Evolutionary conservation across 1,284 basidiomycete genomes (phyloP).

Genomic region (Violaceomyces palustris): DNA sequence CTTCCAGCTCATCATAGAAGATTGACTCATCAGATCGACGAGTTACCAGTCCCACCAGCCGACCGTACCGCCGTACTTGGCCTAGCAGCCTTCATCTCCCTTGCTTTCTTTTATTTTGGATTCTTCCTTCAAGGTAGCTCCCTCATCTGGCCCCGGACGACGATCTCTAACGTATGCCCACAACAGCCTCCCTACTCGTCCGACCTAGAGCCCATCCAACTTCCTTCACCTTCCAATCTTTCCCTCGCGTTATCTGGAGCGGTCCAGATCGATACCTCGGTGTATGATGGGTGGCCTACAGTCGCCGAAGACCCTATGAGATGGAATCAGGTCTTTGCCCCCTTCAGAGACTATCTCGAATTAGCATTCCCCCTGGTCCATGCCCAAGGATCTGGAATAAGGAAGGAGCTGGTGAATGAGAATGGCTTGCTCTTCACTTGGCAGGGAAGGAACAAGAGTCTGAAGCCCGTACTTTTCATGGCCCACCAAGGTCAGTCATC

Average conservation of each 20-base stretch:
- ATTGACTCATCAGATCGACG: no score
- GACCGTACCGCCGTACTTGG: no score
- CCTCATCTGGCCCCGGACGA: not conserved
- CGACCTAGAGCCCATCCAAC: constrained; percentile 1
- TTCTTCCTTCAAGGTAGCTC: not conserved
- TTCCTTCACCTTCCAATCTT: constrained; percentile 10
- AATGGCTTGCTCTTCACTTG: constrained; percentile 66
- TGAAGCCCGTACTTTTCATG: constrained; percentile 65
- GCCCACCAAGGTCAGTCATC: constrained; percentile 69
- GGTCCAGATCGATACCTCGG: constrained; percentile 32
- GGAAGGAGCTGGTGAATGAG: constrained; percentile 57
- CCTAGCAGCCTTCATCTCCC: no score
- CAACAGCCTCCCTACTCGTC: constrained; percentile 11
- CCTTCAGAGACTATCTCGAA: constrained; percentile 27
- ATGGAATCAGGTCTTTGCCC: constrained; percentile 28
- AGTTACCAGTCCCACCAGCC: no score
- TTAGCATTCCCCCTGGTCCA: constrained; percentile 17
- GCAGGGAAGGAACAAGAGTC: constrained; percentile 59
- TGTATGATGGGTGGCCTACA: constrained; percentile 31
- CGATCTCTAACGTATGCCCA: constrained; percentile 9
- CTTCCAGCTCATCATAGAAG: no score
- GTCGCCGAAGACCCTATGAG: constrained; percentile 18
- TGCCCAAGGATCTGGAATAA: constrained; percentile 12
- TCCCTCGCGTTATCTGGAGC: constrained; percentile 24
- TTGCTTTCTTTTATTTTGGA: constrained; percentile 1